phyloP scores from a whole-genome alignment of 2,329 filamentous ascomycete genomes.

The Verticillium nubilum region DNA sequence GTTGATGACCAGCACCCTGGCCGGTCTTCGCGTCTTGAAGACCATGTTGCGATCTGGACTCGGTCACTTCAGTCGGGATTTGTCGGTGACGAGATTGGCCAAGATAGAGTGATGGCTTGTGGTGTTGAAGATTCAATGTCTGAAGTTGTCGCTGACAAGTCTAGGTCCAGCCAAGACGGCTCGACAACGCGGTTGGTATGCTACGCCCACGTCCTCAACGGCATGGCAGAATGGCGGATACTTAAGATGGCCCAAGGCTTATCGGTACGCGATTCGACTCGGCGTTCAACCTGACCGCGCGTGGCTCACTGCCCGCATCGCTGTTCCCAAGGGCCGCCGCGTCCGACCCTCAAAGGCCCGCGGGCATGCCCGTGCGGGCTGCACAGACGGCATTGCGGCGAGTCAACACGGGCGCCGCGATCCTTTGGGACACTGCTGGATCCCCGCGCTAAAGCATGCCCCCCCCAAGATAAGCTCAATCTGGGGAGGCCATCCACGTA shows the following conservation, averaged over 20 bases:
- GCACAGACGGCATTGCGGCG: neutral
- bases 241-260: neutral
- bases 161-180: neutral
- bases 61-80: neutral
- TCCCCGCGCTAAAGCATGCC: neutral
- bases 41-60: neutral
- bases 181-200: neutral
- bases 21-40: neutral
- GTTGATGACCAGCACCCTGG: conserved; percentile 10
- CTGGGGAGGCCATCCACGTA: neutral
- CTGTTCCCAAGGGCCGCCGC: neutral
- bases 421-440: neutral
- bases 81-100: too few relatives aligned
- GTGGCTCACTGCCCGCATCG: neutral
- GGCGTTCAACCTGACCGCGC: neutral
- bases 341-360: neutral
- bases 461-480: neutral
- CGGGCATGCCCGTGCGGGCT: neutral
- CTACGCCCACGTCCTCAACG: conserved; percentile 1
- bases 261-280: neutral
- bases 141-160: neutral
- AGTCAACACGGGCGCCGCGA: neutral
- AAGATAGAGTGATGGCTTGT: too few relatives aligned
- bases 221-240: neutral
- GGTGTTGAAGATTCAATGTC: neutral